Percentiles rank a stretch among this genome's conserved stretches.
These are phyloP conservation scores for Brassica carinata DNA, from an alignment of 345 rosid species.

Conservation along the genomic window DNA sequence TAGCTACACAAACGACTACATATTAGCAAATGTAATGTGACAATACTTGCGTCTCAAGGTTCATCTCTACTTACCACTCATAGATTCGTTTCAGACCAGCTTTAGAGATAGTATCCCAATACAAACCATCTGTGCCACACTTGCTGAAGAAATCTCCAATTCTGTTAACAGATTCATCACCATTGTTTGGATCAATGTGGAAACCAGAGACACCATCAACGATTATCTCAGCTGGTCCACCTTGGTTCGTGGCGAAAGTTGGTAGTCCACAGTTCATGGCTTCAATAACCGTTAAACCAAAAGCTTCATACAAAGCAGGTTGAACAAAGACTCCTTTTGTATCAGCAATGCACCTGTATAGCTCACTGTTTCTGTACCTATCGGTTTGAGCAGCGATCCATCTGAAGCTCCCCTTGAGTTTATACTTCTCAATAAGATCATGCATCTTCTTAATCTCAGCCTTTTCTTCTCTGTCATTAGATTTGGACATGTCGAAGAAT, in stretches of 20 bases:
- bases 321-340: constrained; percentile 90
- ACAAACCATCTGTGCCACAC: constrained; percentile 53
- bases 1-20: constrained; percentile 53
- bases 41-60: background rate
- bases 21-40: background rate
- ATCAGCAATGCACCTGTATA: constrained; percentile 89
- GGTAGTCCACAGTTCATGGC: constrained; percentile 98
- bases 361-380: constrained; percentile 83
- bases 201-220: constrained; percentile 90
- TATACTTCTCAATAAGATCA: constrained; percentile 64
- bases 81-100: constrained; percentile 73
- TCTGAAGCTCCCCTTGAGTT: constrained; percentile 80
- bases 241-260: constrained; percentile 89
- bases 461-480: constrained; percentile 86
- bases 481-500: constrained; percentile 72
- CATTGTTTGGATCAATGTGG: constrained; percentile 82
- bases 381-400: constrained; percentile 97
- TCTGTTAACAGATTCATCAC: constrained; percentile 66
- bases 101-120: constrained; percentile 65
- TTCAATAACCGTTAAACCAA: constrained; percentile 91
- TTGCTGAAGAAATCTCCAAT: constrained; percentile 82
- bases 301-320: constrained; percentile 96
- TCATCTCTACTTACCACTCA: constrained; percentile 59
- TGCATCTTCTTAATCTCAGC: constrained; percentile 92
- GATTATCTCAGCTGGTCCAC: constrained; percentile 94